Base-by-base conservation (phyloP, 306 rosid species). In the Coriaria nepalensis region DNA sequence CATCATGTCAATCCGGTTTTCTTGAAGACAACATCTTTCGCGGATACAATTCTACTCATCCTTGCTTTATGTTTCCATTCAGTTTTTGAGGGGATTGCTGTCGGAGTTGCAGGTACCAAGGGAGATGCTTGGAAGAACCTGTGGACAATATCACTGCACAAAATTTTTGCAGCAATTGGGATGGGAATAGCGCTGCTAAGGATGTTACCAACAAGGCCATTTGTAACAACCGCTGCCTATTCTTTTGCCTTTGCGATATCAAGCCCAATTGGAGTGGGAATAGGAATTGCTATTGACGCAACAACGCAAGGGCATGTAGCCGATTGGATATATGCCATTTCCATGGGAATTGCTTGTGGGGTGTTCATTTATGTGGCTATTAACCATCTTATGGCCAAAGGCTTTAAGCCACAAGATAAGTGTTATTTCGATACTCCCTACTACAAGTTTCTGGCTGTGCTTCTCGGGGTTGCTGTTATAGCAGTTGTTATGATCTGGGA, bases 401-500 rank as follows among this genome's bases (percentile, higher is more conserved):
- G 88, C 36, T 86, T 70, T 59, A 76, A 53, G 32, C 80, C 86
- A 0, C 73, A 67, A 11, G 32, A 36, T 9, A 8, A 35, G 9
- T 64, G 13, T n/a, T 58, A 44, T 34, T 76, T 65, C 20, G 78
- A 78, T 39, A 63, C 73, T 45, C 81, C 86, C 2, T 50, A 72
- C 74, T 81, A 48, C 59, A 76, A 61, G 77, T 79, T 86, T 56
- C 67, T 78, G 2, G 77, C 88, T 51, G 93, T 78, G 49, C 69
- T 86, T 63, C 49, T 50, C 33, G 96, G 96, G 13, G 82, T 81
- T 4, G 78, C 65, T 33, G 79, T 81, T 11, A 72, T 86, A 0
- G 74, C 93, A 0, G 57, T 81, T 38, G 96, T 74, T 53, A 81
- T 81, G 95, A 85, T 77, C 8, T 78, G 95, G 95, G 95, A 78